These are phyloP conservation scores for Penicillium crustosum DNA, from an alignment of 2,329 filamentous ascomycete species.

Conservation along the genomic window DNA sequence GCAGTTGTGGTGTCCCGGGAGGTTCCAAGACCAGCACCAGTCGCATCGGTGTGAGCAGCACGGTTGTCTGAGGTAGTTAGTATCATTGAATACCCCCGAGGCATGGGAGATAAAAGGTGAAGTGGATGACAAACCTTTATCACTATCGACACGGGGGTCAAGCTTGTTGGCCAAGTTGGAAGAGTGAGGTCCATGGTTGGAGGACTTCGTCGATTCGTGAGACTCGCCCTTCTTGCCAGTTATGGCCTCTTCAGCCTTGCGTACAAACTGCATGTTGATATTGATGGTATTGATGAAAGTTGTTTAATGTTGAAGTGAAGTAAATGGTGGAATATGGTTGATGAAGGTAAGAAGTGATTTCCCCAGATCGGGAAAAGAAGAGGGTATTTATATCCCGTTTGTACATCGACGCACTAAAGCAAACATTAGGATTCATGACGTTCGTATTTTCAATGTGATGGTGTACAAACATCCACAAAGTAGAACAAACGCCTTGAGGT, in stretches of 20 bases:
- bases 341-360: background rate
- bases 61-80: conserved; percentile 1
- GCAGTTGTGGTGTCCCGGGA: background rate
- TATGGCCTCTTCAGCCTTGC: conserved; percentile 49
- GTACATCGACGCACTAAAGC: background rate
- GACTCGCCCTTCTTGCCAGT: conserved; percentile 28
- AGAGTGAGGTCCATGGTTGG: conserved; percentile 17
- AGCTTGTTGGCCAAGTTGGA: conserved; percentile 22
- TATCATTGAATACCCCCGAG: background rate
- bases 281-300: background rate
- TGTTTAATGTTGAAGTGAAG: background rate
- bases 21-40: background rate
- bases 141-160: conserved; percentile 22
- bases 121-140: conserved; percentile 11
- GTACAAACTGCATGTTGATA: conserved; percentile 28
- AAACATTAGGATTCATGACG: background rate
- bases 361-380: no score
- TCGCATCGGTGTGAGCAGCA: conserved; percentile 8
- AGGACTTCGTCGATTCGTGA: conserved; percentile 9
- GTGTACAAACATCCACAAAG: background rate
- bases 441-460: background rate
- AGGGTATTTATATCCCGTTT: background rate
- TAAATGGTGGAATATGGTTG: background rate
- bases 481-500: background rate
- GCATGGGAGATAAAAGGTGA: background rate